phyloP scores from a whole-genome alignment of 192 early-diverging fungal species.

The Backusella mclennaniae region DNA sequence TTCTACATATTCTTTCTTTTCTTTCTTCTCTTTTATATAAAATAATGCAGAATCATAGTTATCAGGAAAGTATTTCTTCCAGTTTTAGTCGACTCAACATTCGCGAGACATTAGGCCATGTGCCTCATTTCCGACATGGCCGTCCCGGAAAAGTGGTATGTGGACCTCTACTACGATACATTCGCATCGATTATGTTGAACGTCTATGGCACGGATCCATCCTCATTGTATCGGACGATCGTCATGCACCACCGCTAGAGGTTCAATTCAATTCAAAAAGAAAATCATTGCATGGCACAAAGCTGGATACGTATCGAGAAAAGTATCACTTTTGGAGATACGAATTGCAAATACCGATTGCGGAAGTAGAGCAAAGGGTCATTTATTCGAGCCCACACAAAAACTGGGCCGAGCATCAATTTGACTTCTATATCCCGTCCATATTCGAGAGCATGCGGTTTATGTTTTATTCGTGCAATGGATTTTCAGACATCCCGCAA shows the following conservation, averaged over 20 bases:
- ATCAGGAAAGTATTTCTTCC: background rate
- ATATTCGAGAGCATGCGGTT: constrained; percentile 56
- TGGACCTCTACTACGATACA: constrained; percentile 45
- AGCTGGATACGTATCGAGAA: constrained; percentile 52
- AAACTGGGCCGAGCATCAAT: constrained; percentile 43
- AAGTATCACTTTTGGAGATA: constrained; percentile 64
- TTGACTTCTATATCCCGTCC: constrained; percentile 42
- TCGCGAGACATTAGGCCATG: background rate
- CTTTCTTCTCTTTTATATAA: background rate
- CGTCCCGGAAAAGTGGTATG: constrained; percentile 22
- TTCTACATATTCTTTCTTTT: background rate
- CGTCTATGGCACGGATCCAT: constrained; percentile 46
- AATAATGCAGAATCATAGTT: background rate
- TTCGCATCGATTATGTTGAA: constrained; percentile 35
- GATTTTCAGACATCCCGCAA: constrained; percentile 55
- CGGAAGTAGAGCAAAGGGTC: constrained; percentile 39
- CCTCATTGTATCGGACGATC: constrained; percentile 39
- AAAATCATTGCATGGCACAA: constrained; percentile 6
- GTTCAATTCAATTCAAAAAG: constrained; percentile 12
- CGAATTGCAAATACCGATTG: constrained; percentile 52
- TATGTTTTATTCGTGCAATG: constrained; percentile 72
- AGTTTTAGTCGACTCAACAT: background rate
- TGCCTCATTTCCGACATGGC: background rate
- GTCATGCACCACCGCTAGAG: constrained; percentile 19
- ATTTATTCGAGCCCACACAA: constrained; percentile 14